Evolutionary conservation across 805 yeast species (phyloP).

Genomic region (Saturnispora diversa): DNA sequence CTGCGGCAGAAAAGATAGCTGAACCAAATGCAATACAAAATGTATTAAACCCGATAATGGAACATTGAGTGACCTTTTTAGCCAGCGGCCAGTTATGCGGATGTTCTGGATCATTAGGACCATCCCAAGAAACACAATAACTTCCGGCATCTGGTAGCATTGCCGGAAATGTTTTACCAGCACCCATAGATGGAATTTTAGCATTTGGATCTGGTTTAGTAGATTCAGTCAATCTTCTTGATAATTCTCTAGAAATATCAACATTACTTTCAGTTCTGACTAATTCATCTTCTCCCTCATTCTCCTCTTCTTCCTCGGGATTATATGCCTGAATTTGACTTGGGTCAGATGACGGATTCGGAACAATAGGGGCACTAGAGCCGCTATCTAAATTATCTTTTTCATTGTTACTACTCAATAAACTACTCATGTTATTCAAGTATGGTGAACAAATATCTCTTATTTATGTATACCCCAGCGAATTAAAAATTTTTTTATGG

Average conservation of each 20-base stretch:
- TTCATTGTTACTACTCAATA: neutral
- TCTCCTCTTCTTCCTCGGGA: neutral
- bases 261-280: slow-evolving; percentile 18
- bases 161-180: slow-evolving; percentile 56
- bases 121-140: slow-evolving; percentile 67
- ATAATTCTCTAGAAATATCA: slow-evolving; percentile 23
- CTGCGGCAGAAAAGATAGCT: slow-evolving; percentile 67
- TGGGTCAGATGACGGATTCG: too few relatives aligned
- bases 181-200: slow-evolving; percentile 57
- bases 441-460: too few relatives aligned
- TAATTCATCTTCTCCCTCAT: slow-evolving; percentile 8
- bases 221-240: slow-evolving; percentile 37
- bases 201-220: slow-evolving; percentile 29
- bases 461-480: too few relatives aligned
- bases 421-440: too few relatives aligned
- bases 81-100: slow-evolving; percentile 68
- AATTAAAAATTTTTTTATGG: too few relatives aligned
- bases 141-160: slow-evolving; percentile 43
- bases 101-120: slow-evolving; percentile 69
- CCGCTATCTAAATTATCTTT: neutral
- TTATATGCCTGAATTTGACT: neutral
- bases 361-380: neutral
- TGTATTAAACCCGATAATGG: slow-evolving; percentile 42
- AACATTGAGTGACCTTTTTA: slow-evolving; percentile 40
- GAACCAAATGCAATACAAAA: slow-evolving; percentile 63